phyloP scores from a whole-genome alignment of 108 stramenopile genomes.

The Seminavis robusta region DNA sequence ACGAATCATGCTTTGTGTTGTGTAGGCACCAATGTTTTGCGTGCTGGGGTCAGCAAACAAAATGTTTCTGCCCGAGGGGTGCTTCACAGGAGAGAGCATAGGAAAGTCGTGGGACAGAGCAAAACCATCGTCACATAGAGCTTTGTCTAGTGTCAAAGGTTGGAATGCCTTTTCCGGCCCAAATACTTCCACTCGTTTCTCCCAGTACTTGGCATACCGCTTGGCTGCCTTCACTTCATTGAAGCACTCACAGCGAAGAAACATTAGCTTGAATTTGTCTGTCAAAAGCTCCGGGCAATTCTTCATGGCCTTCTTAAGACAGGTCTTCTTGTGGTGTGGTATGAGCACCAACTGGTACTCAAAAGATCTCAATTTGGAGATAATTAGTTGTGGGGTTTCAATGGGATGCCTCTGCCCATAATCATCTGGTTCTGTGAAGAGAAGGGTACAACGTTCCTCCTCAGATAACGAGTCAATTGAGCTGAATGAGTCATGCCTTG shows the following conservation, averaged over 20 bases:
- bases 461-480: no score
- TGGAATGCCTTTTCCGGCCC: constrained; percentile 34
- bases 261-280: not conserved
- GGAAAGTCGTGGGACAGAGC: constrained; percentile 33
- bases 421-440: not conserved
- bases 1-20: constrained; percentile 34
- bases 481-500: no score
- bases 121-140: constrained; percentile 25
- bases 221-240: constrained; percentile 17
- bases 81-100: constrained; percentile 8
- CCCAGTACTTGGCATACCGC: constrained; percentile 45
- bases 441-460: no score
- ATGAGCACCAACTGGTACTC: no score
- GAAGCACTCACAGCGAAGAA: not conserved
- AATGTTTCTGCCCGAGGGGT: constrained; percentile 35
- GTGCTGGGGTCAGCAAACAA: constrained; percentile 44
- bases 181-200: constrained; percentile 51
- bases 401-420: constrained; percentile 53
- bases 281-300: not conserved
- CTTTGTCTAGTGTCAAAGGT: constrained; percentile 27
- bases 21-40: constrained; percentile 33
- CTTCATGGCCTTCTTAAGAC: not conserved
- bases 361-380: no score
- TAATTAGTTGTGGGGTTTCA: constrained; percentile 47
- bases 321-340: no score